Base-by-base conservation (phyloP, 192 early-diverging fungal genomes). In the Rhizoclosmatium globosum region DNA sequence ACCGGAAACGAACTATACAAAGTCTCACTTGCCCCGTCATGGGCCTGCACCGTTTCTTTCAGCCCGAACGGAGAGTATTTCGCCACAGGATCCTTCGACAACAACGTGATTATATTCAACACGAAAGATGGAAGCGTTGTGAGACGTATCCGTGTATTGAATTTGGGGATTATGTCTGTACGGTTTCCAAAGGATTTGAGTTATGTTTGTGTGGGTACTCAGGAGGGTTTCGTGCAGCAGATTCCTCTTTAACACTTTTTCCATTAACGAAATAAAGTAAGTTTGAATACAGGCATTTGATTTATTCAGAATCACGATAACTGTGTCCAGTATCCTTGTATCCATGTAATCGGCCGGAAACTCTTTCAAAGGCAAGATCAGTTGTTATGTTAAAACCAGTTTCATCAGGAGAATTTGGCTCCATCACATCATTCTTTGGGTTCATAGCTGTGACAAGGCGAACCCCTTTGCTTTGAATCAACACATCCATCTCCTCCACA, bases 21-120 rank as follows among this genome's bases (percentile, higher is more conserved):
- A 23, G 79, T 88, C 61, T 82, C 65, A 17, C 6, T 74, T 87
- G 66, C 69, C 1, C 88, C 90, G 44, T 80, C 78, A 23, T 91
- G 90, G 90, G 90, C 87, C 2, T 90, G 88, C 69, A 84, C 86
- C 2, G 71, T 89, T 15, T 53, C 80, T 56, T 85, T 91, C 53
- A 81, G 77, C 3, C 68, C 75, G 31, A 81, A 87, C 76, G 90
- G 87, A 3, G 82, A 86, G 58, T 89, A 86, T 57, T 86, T 90
- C 79, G 90, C 85, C 1, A 84, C 85, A 3, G 90, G 90, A 3
- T 86, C 82, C 2, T 91, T 90, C 75, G 90, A 91, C 76, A 90
- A 89, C 68, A 89, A 84, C 64, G 69, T 91, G 7, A 48, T 72
- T 17, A 88, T 91, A 7, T 90, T 85, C 64, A 73, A 79, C 31